Percentiles rank a stretch among this genome's conserved stretches.
Evolutionary conservation across 306 rosid species (phyloP).

Genomic region (Quercus alba): DNA sequence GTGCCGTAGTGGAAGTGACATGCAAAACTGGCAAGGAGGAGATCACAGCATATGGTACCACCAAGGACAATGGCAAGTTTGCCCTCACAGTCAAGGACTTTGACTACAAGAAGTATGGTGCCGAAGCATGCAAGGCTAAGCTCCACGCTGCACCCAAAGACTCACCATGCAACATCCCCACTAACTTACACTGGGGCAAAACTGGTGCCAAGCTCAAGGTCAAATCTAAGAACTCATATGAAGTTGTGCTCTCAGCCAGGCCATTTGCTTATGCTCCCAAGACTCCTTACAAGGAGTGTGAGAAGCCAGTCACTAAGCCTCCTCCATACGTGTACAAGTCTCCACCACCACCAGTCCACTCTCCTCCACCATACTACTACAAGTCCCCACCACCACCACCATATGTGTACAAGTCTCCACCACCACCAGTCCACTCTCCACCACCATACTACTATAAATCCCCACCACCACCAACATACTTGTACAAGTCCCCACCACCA

Average conservation of each 20-base stretch:
- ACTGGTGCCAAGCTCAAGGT: slow-evolving; percentile 54
- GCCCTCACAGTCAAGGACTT: slow-evolving; percentile 53
- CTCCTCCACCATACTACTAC: slow-evolving; percentile 8
- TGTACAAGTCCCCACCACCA: neutral
- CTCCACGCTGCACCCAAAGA: slow-evolving; percentile 76
- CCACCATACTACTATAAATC: neutral
- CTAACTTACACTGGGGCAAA: slow-evolving; percentile 52
- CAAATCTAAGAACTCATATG: slow-evolving; percentile 66
- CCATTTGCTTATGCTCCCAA: slow-evolving; percentile 88
- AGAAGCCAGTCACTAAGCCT: slow-evolving; percentile 44
- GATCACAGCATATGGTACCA: slow-evolving; percentile 65
- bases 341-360: slow-evolving; percentile 33
- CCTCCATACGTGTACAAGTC: slow-evolving; percentile 62
- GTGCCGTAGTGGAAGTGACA: slow-evolving; percentile 75
- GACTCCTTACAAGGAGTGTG: slow-evolving; percentile 61
- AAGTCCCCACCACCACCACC: slow-evolving; percentile 36
- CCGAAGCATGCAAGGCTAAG: slow-evolving; percentile 70
- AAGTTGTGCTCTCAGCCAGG: slow-evolving; percentile 67
- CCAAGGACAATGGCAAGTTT: slow-evolving; percentile 81
- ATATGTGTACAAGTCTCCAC: neutral
- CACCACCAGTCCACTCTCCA: neutral
- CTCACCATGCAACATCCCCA: slow-evolving; percentile 73
- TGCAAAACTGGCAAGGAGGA: slow-evolving; percentile 65
- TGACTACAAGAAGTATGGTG: slow-evolving; percentile 66
- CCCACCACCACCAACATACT: slow-evolving; percentile 17